Base-by-base conservation (phyloP, 208 protist genomes). In the Crithidia bombi region DNA sequence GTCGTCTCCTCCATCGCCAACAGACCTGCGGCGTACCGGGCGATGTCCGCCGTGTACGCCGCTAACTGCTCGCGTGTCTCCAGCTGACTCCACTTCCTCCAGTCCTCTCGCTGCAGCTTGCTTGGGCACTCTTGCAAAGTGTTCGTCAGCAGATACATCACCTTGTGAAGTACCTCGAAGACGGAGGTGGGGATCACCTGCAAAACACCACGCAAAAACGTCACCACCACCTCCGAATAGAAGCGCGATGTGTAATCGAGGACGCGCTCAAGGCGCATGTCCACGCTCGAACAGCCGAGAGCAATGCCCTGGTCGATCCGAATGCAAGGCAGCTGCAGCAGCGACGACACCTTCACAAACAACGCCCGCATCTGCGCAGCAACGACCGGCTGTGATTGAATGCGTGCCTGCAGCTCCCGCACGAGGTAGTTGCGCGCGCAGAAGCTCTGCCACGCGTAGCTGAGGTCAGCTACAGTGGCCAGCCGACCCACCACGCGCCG, bases 1-100 rank as follows among this genome's bases (percentile, higher is more conserved):
- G 98, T 87, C 3, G 98, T 99, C 30, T 79, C 98, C 73, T 99
- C 86, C 98, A 99, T 99, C 0, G 97, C 98, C 5, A 99, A 78
- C 36, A 99, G 97, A 32, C 98, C 98, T 32, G 96, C 90, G 5
- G 98, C 98, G 69, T 98, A 99, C 19, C 96, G 88, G 3, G 93
- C 97, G 19, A 94, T 94, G 54, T 94, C 83, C 21, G 98, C 92
- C 23, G 98, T 99, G 30, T 85, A 79, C 11, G 68, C 63, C 0
- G 97, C 91, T 9, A 99, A 82, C 26, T 77, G 67, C 58, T 93
- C 89, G 17, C 98, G 84, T 32, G 85, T 69, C 35, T 97, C 86
- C 6, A 99, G 79, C 81, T 99, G 97, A 54, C 94, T 97, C 71
- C 87, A 94, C 23, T 89, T 71, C 28, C 79, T 83, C 65, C 98